Evolutionary conservation across 1,284 basidiomycete species (phyloP).

Genomic region (Phenoliferia sp.): DNA sequence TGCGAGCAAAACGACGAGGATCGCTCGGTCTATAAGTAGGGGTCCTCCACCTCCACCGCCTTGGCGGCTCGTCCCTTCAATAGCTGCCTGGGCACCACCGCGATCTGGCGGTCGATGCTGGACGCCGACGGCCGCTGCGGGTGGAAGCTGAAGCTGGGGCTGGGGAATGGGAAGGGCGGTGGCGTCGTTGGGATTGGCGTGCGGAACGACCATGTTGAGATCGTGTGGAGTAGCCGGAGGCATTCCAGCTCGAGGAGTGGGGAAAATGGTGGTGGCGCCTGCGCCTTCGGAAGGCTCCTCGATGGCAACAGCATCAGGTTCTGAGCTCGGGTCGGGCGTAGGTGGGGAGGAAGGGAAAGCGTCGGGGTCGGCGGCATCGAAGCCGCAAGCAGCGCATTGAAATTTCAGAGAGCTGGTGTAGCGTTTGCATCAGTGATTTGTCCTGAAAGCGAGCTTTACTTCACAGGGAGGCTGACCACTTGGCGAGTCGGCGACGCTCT

Average conservation of each 20-base stretch:
- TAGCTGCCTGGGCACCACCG: conserved; percentile 2
- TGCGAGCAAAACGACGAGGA: conserved; percentile 18
- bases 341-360: neutral
- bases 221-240: neutral
- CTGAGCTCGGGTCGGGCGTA: neutral
- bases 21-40: conserved; percentile 22
- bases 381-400: conserved; percentile 1
- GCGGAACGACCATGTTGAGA: neutral
- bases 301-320: neutral
- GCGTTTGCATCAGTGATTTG: neutral
- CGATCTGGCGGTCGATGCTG: neutral
- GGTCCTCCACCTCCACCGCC: conserved; percentile 14
- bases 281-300: neutral
- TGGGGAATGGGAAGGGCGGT: neutral
- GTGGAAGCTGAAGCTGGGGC: neutral
- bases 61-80: neutral
- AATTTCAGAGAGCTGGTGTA: conserved; percentile 8
- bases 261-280: neutral
- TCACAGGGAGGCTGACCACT: conserved; percentile 50
- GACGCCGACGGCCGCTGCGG: neutral
- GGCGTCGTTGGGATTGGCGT: neutral
- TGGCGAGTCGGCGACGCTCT: conserved; percentile 75
- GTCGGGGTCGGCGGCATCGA: neutral
- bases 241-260: neutral
- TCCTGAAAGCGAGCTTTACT: neutral